Evolutionary conservation across 768 basidiomycete species (phyloP).

Genomic region (Lepiota brunneoincarnata): DNA sequence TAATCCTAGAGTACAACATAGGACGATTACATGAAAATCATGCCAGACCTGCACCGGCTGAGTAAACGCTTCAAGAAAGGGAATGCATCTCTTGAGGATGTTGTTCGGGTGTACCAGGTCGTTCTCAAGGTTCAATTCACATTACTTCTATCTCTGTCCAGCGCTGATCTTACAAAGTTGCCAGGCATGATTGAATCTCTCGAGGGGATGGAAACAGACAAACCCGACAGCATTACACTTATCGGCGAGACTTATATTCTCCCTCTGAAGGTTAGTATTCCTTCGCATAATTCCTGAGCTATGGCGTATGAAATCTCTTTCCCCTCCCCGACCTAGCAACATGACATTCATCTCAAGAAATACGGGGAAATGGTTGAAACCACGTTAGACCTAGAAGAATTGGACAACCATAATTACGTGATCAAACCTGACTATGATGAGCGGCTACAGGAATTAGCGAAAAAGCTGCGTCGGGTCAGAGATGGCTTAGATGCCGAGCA

Average conservation of each 20-base stretch:
- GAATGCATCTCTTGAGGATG: constrained; percentile 86
- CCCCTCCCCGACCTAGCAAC: constrained; percentile 54
- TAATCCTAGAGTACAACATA: constrained; percentile 23
- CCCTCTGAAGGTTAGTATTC: constrained; percentile 50
- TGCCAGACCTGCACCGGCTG: constrained; percentile 93
- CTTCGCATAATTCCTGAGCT: not conserved
- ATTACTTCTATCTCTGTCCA: not conserved
- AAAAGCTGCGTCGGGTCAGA: constrained; percentile 64
- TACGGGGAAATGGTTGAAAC: constrained; percentile 95
- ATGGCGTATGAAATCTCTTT: too few species aligned
- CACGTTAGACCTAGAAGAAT: constrained; percentile 86
- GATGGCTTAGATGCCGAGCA: constrained; percentile 87
- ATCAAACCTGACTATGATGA: constrained; percentile 92
- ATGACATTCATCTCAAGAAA: constrained; percentile 60
- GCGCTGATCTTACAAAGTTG: constrained; percentile 40
- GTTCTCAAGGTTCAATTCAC: constrained; percentile 62
- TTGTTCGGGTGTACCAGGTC: constrained; percentile 94
- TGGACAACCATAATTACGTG: constrained; percentile 83
- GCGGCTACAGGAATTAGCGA: constrained; percentile 63
- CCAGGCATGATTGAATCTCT: constrained; percentile 71
- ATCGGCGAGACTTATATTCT: constrained; percentile 68
- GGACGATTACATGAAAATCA: constrained; percentile 84
- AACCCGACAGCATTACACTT: constrained; percentile 45
- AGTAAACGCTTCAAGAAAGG: constrained; percentile 89
- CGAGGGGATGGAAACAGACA: constrained; percentile 42